These are phyloP conservation scores for Mariannaea sp. DNA, from an alignment of 2,329 filamentous ascomycete species.

Conservation along the genomic window DNA sequence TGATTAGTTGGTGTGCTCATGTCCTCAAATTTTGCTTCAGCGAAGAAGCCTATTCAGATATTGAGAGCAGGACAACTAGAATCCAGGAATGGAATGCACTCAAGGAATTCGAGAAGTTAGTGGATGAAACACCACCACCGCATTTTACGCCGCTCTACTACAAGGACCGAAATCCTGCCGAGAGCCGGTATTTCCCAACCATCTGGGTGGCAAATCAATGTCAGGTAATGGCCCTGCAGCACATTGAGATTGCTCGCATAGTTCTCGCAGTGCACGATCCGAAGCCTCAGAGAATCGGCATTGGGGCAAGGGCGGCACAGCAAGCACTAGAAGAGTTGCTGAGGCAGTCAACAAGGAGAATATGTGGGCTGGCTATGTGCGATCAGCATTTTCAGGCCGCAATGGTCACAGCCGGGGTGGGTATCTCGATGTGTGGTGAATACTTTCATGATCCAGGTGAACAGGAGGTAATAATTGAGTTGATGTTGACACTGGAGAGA, in stretches of 20 bases:
- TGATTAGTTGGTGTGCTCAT: conserved; percentile 22
- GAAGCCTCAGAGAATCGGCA: conserved; percentile 18
- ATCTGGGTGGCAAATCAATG: conserved; percentile 22
- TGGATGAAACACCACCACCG: conserved; percentile 15
- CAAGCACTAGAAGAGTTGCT: conserved; percentile 20
- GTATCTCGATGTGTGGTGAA: conserved; percentile 27
- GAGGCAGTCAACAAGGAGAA: conserved; percentile 9
- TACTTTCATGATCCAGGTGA: conserved; percentile 21
- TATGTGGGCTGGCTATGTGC: conserved; percentile 18
- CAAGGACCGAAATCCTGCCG: conserved; percentile 6
- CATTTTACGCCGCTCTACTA: conserved; percentile 21
- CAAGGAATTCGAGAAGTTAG: conserved; percentile 13
- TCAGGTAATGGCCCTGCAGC: conserved; percentile 23
- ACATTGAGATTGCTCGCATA: conserved; percentile 21
- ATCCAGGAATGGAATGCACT: conserved; percentile 18
- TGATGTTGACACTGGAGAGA: conserved; percentile 17
- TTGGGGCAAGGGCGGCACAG: conserved; percentile 19
- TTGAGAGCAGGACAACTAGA: not conserved
- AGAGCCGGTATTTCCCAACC: conserved; percentile 10
- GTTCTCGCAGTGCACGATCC: conserved; percentile 25
- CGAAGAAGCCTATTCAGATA: not conserved
- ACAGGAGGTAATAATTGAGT: conserved; percentile 15
- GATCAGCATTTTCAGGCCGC: conserved; percentile 13
- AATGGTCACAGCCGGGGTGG: conserved; percentile 21
- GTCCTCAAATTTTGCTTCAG: conserved; percentile 24